Evolutionary conservation across 345 rosid genomes (phyloP), one percentile per base, ranked within the genome.

Genomic region (Moricandia moricandioides): DNA sequence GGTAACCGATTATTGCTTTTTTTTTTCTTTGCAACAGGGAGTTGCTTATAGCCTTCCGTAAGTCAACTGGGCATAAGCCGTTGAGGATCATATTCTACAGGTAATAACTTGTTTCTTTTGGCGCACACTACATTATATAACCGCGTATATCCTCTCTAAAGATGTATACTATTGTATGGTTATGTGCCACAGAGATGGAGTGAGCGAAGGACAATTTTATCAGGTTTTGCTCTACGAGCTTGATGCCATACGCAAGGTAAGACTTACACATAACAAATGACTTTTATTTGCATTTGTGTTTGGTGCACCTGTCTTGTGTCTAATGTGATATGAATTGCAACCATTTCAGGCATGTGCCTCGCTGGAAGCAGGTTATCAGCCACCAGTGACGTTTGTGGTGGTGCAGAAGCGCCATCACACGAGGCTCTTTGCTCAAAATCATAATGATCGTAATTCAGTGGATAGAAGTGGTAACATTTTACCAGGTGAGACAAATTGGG

Each of bases 401-500:
- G 99, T 95, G 75, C 99, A 95, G 82, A 95, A 95, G 84, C 96
- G 99, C 37, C 99, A 92, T 67, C 99, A 95, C 83, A 95, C 99
- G 6, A 88, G 98, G 80, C 84, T 95, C 81, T 95, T 95, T 77
- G 97, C 99, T 39, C 84, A 87, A 62, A 83, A 90, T 79, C 98
- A 95, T 66, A 62, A 56, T 34, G 96, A 95, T 63, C 88, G 90
- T n/a, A 79, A 79, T 72, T 75, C 96, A 21, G 90, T 92, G 47
- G 99, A 92, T 81, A 85, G 49, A 84, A 92, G 99, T 71, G 99
- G 99, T 45, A 95, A 92, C 72, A 87, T 95, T 55, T 81, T 92
- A 69, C 99, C 99, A 18, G 98, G 99, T 92, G 72, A 72, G 26
- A 51, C 17, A 9, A 27, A 21, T 8, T 68, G 62, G 47, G 29